These are phyloP conservation scores for Podila minutissima DNA, from an alignment of 192 early-diverging fungal genomes.

Conservation along the genomic window DNA sequence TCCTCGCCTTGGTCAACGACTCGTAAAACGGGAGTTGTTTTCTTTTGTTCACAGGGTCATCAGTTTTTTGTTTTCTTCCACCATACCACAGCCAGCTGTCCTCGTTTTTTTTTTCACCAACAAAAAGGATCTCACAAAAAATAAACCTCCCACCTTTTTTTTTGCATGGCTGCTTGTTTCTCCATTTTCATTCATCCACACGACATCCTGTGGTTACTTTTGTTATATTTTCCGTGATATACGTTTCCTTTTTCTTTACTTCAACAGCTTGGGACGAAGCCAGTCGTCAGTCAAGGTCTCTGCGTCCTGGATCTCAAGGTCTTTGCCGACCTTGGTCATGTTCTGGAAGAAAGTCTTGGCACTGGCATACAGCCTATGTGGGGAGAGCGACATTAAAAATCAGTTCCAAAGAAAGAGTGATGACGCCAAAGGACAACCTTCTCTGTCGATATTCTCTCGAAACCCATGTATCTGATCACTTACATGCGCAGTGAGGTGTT, in stretches of 20 bases:
- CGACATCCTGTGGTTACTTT: too few relatives aligned
- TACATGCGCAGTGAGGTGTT: constrained; percentile 59
- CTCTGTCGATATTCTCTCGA: too few relatives aligned
- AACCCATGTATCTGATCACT: constrained; percentile 13
- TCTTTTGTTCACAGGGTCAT: too few relatives aligned
- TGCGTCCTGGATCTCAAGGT: constrained; percentile 76
- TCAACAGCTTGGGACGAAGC: constrained; percentile 62
- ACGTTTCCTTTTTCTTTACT: background rate
- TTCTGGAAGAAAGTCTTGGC: constrained; percentile 71
- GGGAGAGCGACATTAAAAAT: background rate
- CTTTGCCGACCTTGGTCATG: constrained; percentile 71
- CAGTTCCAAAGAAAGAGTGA: background rate
- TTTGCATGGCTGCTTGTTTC: too few relatives aligned
- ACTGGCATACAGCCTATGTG: constrained; percentile 63
- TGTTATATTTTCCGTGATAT: too few relatives aligned
- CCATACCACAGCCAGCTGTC: too few relatives aligned
- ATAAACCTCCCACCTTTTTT: too few relatives aligned
- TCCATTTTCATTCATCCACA: too few relatives aligned
- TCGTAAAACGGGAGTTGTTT: constrained; percentile 5
- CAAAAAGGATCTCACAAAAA: too few relatives aligned
- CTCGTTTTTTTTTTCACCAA: too few relatives aligned
- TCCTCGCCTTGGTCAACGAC: constrained; percentile 47
- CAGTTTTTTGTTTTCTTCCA: too few relatives aligned
- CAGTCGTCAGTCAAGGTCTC: constrained; percentile 75
- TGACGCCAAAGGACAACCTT: too few relatives aligned